A percentile compares a stretch with the other conserved stretches of the same genome.
These are phyloP conservation scores for Neonectria magnoliae DNA, from an alignment of 2,329 filamentous ascomycete species.

Conservation along the genomic window DNA sequence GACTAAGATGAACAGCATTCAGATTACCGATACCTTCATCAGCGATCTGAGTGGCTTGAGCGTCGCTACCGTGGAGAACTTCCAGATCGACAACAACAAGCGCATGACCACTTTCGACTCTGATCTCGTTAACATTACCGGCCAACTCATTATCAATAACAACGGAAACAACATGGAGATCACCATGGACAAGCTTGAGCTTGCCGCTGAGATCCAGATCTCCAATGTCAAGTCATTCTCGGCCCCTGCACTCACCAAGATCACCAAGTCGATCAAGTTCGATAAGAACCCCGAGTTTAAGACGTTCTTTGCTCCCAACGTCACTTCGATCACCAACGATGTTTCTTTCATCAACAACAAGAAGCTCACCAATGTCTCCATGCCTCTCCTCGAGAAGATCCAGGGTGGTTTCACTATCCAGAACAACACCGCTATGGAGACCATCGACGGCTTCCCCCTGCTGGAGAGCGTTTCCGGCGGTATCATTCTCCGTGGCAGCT, in stretches of 20 bases:
- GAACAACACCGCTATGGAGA: slow-evolving; percentile 83
- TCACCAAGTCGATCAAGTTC: slow-evolving; percentile 85
- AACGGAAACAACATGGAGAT: slow-evolving; percentile 80
- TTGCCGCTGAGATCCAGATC: slow-evolving; percentile 62
- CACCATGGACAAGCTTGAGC: slow-evolving; percentile 80
- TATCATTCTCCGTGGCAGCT: slow-evolving; percentile 85
- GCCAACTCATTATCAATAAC: slow-evolving; percentile 76
- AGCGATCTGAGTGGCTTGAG: slow-evolving; percentile 82
- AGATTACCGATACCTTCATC: slow-evolving; percentile 88
- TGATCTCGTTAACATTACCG: slow-evolving; percentile 79
- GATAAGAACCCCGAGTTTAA: slow-evolving; percentile 77
- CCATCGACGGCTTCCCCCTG: slow-evolving; percentile 73
- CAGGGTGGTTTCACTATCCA: slow-evolving; percentile 85
- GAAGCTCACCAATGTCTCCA: slow-evolving; percentile 76
- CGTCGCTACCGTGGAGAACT: slow-evolving; percentile 73
- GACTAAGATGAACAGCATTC: slow-evolving; percentile 72
- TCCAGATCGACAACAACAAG: slow-evolving; percentile 92
- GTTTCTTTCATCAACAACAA: slow-evolving; percentile 72
- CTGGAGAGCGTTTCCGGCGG: slow-evolving; percentile 80
- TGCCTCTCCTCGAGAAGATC: slow-evolving; percentile 74
- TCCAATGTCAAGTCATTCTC: slow-evolving; percentile 80
- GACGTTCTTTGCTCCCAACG: slow-evolving; percentile 71
- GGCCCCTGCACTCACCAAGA: slow-evolving; percentile 75
- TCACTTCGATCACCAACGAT: slow-evolving; percentile 69
- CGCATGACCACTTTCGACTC: slow-evolving; percentile 81